phyloP scores from a whole-genome alignment of 1,139 yeast species.

The Hemisphaericaspora xylofermentans region DNA sequence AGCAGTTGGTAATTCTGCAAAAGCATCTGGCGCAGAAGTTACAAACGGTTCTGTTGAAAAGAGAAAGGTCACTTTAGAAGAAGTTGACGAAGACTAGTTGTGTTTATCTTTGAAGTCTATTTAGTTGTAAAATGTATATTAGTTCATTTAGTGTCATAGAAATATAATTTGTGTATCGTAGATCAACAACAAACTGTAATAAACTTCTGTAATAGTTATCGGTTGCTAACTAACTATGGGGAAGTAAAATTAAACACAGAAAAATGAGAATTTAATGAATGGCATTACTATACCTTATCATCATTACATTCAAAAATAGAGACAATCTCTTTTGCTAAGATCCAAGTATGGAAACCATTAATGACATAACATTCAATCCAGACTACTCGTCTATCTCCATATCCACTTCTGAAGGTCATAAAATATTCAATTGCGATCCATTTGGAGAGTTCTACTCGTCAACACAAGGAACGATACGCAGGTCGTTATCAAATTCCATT shows the following conservation, averaged over 20 bases:
- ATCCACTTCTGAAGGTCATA: conserved; percentile 34
- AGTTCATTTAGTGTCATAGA: too few relatives aligned
- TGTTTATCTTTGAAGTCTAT: not conserved
- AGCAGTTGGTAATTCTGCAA: conserved; percentile 11
- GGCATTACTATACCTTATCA: not conserved
- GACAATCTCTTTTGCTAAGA: not conserved
- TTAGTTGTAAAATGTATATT: too few relatives aligned
- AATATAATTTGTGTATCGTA: too few relatives aligned
- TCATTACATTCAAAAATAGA: too few relatives aligned
- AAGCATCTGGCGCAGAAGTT: conserved; percentile 16
- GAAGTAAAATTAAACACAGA: not conserved
- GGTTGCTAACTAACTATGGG: not conserved
- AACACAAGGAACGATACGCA: conserved; percentile 13
- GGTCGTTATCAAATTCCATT: conserved; percentile 16
- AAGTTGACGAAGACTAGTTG: conserved; percentile 40
- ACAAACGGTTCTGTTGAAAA: conserved; percentile 16
- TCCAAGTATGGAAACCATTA: conserved; percentile 20
- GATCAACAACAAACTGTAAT: too few relatives aligned
- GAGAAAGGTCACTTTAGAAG: conserved; percentile 45
- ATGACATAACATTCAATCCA: conserved; percentile 45
- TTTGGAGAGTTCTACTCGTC: conserved; percentile 46
- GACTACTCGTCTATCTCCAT: conserved; percentile 44
- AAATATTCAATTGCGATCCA: conserved; percentile 48
- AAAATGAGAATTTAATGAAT: too few relatives aligned
- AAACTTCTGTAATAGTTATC: not conserved